Percentiles rank a stretch among this genome's conserved stretches.
phyloP scores from a whole-genome alignment of 2,329 filamentous ascomycete genomes.

The Fusarium sambucinum region DNA sequence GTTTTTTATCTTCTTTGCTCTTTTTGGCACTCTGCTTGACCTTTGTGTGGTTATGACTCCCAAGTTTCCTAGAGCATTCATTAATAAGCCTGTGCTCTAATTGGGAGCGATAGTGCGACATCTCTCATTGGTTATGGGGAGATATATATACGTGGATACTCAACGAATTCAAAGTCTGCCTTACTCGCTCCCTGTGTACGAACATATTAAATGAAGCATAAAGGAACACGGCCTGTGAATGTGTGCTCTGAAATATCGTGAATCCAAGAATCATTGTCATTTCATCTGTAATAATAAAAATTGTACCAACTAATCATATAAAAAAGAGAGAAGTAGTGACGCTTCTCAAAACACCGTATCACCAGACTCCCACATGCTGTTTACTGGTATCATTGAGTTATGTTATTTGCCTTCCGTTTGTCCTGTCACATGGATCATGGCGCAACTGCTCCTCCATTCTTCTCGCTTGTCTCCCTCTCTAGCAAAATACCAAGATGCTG shows the following conservation, averaged over 20 bases:
- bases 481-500: conserved; percentile 67
- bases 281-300: conserved; percentile 8
- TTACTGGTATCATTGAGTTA: conserved; percentile 7
- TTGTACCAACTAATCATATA: conserved; percentile 5
- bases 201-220: background rate
- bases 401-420: conserved; percentile 6
- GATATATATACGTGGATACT: too few relatives aligned
- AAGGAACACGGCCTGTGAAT: background rate
- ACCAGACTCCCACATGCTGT: conserved; percentile 22
- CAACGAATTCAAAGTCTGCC: too few relatives aligned
- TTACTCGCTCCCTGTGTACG: background rate
- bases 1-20: too few relatives aligned
- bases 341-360: conserved; percentile 4
- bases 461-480: conserved; percentile 59
- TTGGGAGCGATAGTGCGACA: too few relatives aligned
- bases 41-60: too few relatives aligned
- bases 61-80: too few relatives aligned
- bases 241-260: background rate
- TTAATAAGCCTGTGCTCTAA: too few relatives aligned
- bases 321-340: background rate
- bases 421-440: conserved; percentile 16
- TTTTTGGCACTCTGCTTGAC: too few relatives aligned
- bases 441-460: conserved; percentile 25
- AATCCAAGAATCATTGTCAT: conserved; percentile 27
- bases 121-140: too few relatives aligned